Percentiles rank a stretch among this genome's conserved stretches.
phyloP scores from a whole-genome alignment of 2,329 filamentous ascomycete genomes.

The Botrytis fabae region DNA sequence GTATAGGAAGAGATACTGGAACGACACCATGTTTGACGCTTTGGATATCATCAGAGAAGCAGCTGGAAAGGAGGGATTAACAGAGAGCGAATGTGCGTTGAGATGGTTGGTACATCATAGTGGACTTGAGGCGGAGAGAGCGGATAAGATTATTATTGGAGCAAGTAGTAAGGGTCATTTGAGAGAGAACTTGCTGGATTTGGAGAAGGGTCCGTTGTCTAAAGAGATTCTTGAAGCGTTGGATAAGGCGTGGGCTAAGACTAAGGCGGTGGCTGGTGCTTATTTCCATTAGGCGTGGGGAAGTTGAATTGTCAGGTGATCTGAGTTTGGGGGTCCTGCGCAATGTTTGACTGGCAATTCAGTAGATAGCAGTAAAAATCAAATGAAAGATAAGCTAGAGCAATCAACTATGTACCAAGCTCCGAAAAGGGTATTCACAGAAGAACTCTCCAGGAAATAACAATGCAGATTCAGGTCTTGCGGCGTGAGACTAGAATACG shows the following conservation, averaged over 20 bases:
- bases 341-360: not conserved
- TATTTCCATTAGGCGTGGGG: slow-evolving; percentile 8
- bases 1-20: slow-evolving; percentile 61
- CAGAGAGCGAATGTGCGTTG: slow-evolving; percentile 72
- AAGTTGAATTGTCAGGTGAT: accelerated
- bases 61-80: slow-evolving; percentile 64
- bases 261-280: not conserved
- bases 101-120: slow-evolving; percentile 75
- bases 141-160: slow-evolving; percentile 61
- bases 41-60: slow-evolving; percentile 67
- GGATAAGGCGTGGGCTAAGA: slow-evolving; percentile 17
- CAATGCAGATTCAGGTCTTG: not conserved
- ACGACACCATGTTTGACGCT: slow-evolving; percentile 62
- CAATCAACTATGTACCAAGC: too few species aligned
- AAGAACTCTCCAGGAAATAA: too few species aligned
- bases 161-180: slow-evolving; percentile 58
- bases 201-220: slow-evolving; percentile 71
- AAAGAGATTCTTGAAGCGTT: slow-evolving; percentile 57
- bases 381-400: too few species aligned
- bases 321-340: not conserved
- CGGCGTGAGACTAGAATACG: not conserved
- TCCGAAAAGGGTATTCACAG: too few species aligned
- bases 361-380: too few species aligned
- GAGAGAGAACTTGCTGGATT: slow-evolving; percentile 54
- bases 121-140: slow-evolving; percentile 51